These are phyloP conservation scores for Mycocentrospora acerina DNA, from an alignment of 2,329 filamentous ascomycete genomes.

Conservation along the genomic window DNA sequence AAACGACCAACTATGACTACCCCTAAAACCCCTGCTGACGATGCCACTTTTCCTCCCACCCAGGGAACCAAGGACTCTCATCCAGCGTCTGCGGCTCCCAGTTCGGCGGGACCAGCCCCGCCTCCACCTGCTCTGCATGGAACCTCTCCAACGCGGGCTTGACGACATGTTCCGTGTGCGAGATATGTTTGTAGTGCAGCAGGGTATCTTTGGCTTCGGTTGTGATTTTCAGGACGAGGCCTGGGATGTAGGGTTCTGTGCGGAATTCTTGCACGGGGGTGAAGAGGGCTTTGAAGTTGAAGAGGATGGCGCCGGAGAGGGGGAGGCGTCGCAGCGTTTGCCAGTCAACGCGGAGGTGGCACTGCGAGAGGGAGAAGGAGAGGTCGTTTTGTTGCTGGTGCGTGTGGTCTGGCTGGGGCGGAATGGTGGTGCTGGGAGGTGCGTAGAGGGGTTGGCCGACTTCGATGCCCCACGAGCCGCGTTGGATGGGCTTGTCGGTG, in stretches of 20 bases:
- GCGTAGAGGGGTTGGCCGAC: conserved; percentile 61
- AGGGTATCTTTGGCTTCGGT: conserved; percentile 68
- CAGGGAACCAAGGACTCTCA: conserved; percentile 73
- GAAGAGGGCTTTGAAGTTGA: conserved; percentile 88
- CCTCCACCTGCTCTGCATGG: conserved; percentile 65
- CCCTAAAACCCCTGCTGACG: conserved; percentile 60
- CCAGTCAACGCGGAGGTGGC: conserved; percentile 80
- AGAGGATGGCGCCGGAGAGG: conserved; percentile 72
- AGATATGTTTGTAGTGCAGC: conserved; percentile 80
- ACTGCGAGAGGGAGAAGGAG: conserved; percentile 61
- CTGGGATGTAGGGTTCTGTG: conserved; percentile 72
- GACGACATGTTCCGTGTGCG: conserved; percentile 74
- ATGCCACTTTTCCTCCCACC: conserved; percentile 76
- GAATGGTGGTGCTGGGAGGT: too few relatives aligned
- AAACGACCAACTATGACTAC: neutral
- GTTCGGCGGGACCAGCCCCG: conserved; percentile 58
- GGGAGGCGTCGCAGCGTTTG: conserved; percentile 81
- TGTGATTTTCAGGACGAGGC: conserved; percentile 67
- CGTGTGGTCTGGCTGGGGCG: too few relatives aligned
- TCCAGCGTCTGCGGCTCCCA: conserved; percentile 72
- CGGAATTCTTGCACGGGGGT: conserved; percentile 70
- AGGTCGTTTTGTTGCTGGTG: too few relatives aligned
- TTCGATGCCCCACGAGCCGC: conserved; percentile 82
- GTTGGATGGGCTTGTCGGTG: conserved; percentile 73
- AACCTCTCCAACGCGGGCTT: conserved; percentile 66